Conservation (phyloP, 2,329 filamentous ascomycete genomes). For the Mycosphaerella sp. region DNA sequence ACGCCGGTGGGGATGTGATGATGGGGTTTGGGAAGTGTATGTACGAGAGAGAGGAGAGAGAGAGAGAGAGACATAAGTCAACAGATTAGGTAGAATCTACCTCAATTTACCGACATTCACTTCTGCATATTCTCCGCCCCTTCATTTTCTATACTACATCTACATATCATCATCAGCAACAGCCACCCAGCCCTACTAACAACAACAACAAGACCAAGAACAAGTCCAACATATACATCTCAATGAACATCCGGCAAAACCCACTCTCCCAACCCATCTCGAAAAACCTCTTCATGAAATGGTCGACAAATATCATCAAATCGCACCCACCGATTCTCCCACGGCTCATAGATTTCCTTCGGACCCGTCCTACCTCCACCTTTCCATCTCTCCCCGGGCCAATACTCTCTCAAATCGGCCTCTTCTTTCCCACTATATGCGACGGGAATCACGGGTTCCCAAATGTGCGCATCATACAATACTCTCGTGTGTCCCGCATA, state of each 20-base stretch:
- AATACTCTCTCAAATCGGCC: slow-evolving; percentile 33
- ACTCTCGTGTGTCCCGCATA: slow-evolving; percentile 16
- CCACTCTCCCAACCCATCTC: slow-evolving; percentile 39
- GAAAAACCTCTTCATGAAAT: slow-evolving; percentile 41
- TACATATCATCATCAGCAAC: too few relatives aligned
- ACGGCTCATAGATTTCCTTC: slow-evolving; percentile 39
- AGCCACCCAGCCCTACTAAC: too few relatives aligned
- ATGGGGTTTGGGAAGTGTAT: not conserved
- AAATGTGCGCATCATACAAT: slow-evolving; percentile 19
- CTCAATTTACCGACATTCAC: too few relatives aligned
- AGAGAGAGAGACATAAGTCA: too few relatives aligned
- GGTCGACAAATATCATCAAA: slow-evolving; percentile 42
- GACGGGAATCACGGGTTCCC: slow-evolving; percentile 19
- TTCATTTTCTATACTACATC: too few relatives aligned
- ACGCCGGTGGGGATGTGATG: slow-evolving; percentile 1
- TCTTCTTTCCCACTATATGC: slow-evolving; percentile 37
- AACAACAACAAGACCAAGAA: too few relatives aligned
- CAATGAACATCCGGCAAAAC: slow-evolving; percentile 17
- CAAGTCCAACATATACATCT: not conserved
- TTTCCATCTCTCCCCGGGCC: slow-evolving; percentile 40
- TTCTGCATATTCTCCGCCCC: too few relatives aligned
- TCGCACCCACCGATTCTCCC: slow-evolving; percentile 39
- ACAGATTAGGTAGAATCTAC: too few relatives aligned
- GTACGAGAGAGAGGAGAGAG: too few relatives aligned
- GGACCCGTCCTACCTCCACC: slow-evolving; percentile 46